Conservation (phyloP, 495 filamentous ascomycete genomes). For the Penicillium macrosclerotiorum region DNA sequence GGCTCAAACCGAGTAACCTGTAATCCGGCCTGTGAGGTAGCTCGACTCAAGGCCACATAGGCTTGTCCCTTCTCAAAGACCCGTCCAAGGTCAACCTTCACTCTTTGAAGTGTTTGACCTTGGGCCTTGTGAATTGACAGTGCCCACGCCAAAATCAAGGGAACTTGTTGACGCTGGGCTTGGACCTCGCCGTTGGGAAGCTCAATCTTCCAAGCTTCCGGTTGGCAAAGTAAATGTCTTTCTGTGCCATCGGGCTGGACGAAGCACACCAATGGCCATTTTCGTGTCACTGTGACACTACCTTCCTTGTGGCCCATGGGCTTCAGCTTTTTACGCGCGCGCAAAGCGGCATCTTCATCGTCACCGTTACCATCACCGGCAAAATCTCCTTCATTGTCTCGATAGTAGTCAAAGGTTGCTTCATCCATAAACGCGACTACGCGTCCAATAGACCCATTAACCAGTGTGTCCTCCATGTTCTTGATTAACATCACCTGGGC, state of each 20-base stretch:
- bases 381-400: constrained; percentile 55
- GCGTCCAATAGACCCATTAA: constrained; percentile 90
- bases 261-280: constrained; percentile 84
- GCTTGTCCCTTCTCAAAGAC: constrained; percentile 92
- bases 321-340: constrained; percentile 50
- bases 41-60: constrained; percentile 63
- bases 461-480: constrained; percentile 89
- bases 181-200: constrained; percentile 93
- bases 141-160: constrained; percentile 94
- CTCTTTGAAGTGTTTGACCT: constrained; percentile 90
- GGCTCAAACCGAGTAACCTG: constrained; percentile 89
- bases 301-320: constrained; percentile 38
- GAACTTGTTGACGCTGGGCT: constrained; percentile 61
- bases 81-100: constrained; percentile 87
- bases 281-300: constrained; percentile 32
- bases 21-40: constrained; percentile 80
- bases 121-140: constrained; percentile 98
- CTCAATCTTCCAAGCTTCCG: constrained; percentile 94
- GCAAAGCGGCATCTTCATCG: constrained; percentile 42
- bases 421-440: constrained; percentile 87
- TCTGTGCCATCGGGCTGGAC: constrained; percentile 71
- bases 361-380: constrained; percentile 33
- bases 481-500: constrained; percentile 99
- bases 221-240: constrained; percentile 75
- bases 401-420: constrained; percentile 65